Percentiles rank a stretch among this genome's conserved stretches.
Evolutionary conservation across 169 alveolate genomes (phyloP).

Genomic region (Plasmodium ovale): DNA sequence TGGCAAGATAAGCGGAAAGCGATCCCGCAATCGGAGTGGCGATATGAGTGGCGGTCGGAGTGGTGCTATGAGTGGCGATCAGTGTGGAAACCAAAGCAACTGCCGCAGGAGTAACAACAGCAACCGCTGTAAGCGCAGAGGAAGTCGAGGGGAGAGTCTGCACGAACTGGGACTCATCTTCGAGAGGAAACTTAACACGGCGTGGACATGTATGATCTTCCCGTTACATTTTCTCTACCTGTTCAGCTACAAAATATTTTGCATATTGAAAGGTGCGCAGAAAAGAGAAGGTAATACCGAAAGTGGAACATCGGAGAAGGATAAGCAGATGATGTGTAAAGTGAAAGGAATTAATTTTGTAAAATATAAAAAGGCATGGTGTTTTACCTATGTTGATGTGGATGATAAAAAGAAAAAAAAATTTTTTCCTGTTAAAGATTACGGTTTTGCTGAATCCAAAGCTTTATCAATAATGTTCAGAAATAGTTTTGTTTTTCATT

Average conservation of each 20-base stretch:
- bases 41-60: background rate
- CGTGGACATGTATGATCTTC: slow-evolving; percentile 65
- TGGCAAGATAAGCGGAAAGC: background rate
- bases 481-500: slow-evolving; percentile 48
- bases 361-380: slow-evolving; percentile 81
- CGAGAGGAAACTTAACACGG: slow-evolving; percentile 31
- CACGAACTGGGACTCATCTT: slow-evolving; percentile 45
- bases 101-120: background rate
- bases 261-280: slow-evolving; percentile 18
- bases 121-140: background rate
- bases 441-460: slow-evolving; percentile 80
- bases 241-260: slow-evolving; percentile 29
- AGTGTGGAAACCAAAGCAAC: background rate
- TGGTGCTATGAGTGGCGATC: background rate
- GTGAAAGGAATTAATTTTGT: slow-evolving; percentile 76
- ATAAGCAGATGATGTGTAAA: slow-evolving; percentile 23
- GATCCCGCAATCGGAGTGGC: too few relatives aligned
- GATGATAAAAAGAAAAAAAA: slow-evolving; percentile 81
- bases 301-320: background rate
- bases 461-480: slow-evolving; percentile 76
- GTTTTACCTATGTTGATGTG: slow-evolving; percentile 79
- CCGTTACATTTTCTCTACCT: slow-evolving; percentile 37
- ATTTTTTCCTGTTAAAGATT: slow-evolving; percentile 77
- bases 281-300: slow-evolving; percentile 5
- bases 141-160: background rate